A percentile compares a stretch with the other conserved stretches of the same genome.
Evolutionary conservation across 352 stramenopile genomes (phyloP).

Genomic region (Phytophthora capsici): DNA sequence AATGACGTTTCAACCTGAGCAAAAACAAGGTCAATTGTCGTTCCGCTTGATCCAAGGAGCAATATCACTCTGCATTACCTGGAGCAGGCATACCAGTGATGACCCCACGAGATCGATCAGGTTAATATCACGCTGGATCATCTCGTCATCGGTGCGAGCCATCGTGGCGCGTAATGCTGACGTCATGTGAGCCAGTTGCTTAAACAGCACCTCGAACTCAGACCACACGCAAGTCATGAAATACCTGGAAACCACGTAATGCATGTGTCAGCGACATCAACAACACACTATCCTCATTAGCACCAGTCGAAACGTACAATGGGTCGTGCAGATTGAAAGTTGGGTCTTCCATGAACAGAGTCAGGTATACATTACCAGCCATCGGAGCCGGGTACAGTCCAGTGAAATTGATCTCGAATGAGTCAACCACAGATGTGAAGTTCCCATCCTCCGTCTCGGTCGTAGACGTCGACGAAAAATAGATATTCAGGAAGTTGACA

Average conservation of each 20-base stretch:
- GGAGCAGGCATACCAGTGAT: constrained; percentile 77
- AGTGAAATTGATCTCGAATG: constrained; percentile 79
- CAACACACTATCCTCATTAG: neutral
- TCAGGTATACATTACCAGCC: constrained; percentile 92
- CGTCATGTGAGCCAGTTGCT: constrained; percentile 71
- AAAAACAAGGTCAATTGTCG: neutral
- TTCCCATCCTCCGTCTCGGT: constrained; percentile 48
- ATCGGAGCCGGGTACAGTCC: constrained; percentile 72
- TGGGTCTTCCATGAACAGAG: constrained; percentile 93
- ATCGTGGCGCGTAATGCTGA: constrained; percentile 68
- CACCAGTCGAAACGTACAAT: constrained; percentile 51
- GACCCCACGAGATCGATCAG: constrained; percentile 78
- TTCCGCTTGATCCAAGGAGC: neutral
- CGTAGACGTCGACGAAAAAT: constrained; percentile 65
- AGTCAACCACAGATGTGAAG: constrained; percentile 52
- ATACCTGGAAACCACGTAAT: constrained; percentile 41
- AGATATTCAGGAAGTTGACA: constrained; percentile 76
- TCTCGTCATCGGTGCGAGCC: constrained; percentile 67
- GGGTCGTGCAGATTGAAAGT: constrained; percentile 93
- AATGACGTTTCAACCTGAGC: constrained; percentile 71
- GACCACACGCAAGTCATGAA: constrained; percentile 84
- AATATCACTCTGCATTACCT: constrained; percentile 43
- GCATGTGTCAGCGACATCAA: constrained; percentile 2
- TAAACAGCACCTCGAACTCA: constrained; percentile 79
- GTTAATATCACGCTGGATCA: constrained; percentile 67